Conservation (phyloP, 441 rosid species). For the Gossypium laxum region DNA sequence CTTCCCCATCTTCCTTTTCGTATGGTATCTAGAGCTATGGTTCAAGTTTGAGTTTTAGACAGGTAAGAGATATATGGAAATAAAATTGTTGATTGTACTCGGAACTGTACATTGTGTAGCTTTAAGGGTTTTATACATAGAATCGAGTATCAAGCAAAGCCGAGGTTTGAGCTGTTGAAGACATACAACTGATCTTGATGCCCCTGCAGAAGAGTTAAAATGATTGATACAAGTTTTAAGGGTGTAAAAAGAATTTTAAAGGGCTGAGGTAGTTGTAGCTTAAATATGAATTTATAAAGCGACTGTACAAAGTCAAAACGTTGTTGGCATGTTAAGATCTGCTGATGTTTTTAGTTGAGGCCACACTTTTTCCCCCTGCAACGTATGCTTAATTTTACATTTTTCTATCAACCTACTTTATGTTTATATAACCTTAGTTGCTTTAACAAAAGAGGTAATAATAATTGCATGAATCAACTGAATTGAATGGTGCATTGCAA, state of each 20-base stretch:
- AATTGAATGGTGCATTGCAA: too few relatives aligned
- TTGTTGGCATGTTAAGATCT: slow-evolving; percentile 37
- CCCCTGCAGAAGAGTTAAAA: slow-evolving; percentile 21
- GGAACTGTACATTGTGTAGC: slow-evolving; percentile 76
- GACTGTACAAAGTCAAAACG: slow-evolving; percentile 32
- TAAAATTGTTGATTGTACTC: slow-evolving; percentile 45
- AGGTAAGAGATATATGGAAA: slow-evolving; percentile 40
- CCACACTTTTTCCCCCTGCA: slow-evolving; percentile 10
- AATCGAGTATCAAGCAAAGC: slow-evolving; percentile 24
- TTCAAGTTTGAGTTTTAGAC: slow-evolving; percentile 30
- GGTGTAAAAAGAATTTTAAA: slow-evolving; percentile 32
- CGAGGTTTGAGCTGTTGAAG: slow-evolving; percentile 31
- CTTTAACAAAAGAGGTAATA: too few relatives aligned
- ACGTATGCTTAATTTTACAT: slow-evolving; percentile 21
- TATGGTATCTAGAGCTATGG: slow-evolving; percentile 26
- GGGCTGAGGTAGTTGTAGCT: slow-evolving; percentile 28
- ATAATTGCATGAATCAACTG: too few relatives aligned
- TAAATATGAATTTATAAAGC: slow-evolving; percentile 10
- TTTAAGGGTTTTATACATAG: slow-evolving; percentile 41
- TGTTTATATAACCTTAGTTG: too few relatives aligned
- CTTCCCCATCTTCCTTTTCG: slow-evolving; percentile 25
- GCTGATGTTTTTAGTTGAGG: slow-evolving; percentile 33
- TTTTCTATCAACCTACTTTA: background rate
- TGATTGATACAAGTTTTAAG: slow-evolving; percentile 24
- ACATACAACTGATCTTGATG: slow-evolving; percentile 23